Evolutionary conservation across 768 basidiomycete species (phyloP), one percentile per base, ranked within the genome.

Genomic region (Hortiboletus flavorubellus): DNA sequence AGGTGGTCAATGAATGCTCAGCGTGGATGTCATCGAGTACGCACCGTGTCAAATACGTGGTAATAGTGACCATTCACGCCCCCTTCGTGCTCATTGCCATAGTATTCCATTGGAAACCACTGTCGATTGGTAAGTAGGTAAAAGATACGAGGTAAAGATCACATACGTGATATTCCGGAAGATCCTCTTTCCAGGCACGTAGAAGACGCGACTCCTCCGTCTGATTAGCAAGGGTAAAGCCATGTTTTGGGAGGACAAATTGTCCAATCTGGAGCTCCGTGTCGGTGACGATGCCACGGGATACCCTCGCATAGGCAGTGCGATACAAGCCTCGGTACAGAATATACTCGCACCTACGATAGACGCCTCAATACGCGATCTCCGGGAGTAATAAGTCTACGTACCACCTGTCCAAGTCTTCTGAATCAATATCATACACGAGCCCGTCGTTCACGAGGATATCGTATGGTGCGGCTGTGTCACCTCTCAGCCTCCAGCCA

Each of bases 231-330:
- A 85, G 79, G 16, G 67, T 66, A 55, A 68, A 63, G 0, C 82
- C 85, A 51, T 83, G 77, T 44, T 73, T 77, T 0, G 91, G 91
- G 4, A 94, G 67, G 46, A 89, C 78, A 65, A 93, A 95, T 68
- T 90, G 91, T 11, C 85, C 92, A 37, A 95, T 83, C 71, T 93
- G 93, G 49, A 93, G 78, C 64, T 95, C 92, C 1, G 93, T 95
- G 64, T 96, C 93, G 26, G 91, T 93, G 59, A 96, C 87, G 34
- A 84, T 84, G 23, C 90, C 85, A 18, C 91, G 81, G 11, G 91
- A 90, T 16, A 96, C 70, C 16, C 93, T 81, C 0, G 87, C 92
- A 66, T 91, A 95, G n/a, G 85, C 75, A 3, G 88, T 90, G 16
- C 89, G 78, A 65, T 90, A 86, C 26, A 92, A 63, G 2, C 87